Evolutionary conservation across 805 yeast genomes (phyloP), one percentile per base, ranked within the genome.

Genomic region (Lachancea waltii): DNA sequence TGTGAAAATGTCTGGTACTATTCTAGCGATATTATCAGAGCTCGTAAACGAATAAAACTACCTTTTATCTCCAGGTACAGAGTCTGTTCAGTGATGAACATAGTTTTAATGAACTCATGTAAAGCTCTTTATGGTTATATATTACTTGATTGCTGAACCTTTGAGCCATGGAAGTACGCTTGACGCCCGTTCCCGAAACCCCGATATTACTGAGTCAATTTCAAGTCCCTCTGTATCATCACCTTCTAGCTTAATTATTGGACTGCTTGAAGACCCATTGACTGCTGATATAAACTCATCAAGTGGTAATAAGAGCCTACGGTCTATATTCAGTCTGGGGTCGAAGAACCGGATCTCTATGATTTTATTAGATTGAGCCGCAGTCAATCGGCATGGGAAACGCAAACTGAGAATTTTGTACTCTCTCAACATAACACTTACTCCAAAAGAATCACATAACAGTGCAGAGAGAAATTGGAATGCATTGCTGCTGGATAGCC

Each of bases 311-410:
- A 36, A 28, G 26, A 43, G 48, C 5, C 35, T 15, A 4, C 45
- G 31, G 19, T 43, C 47, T 16, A 29, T 38, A 13, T 46, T 43
- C 4, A 45, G 26, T 5, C 26, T 35, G 5, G 45, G 17, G 32
- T 53, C 51, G 16, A 40, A 46, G 29, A 49, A 51, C 27, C 30
- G 38, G 3, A 54, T 19, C 19, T 44, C 35, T 7, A 53, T 16
- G 18, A 11, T 16, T 18, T 19, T 26, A 29, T 19, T 25, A 2
- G 29, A 34, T 4, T 42, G 35, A 14, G 27, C 18, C 5, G 13
- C 19, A 11, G 9, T 16, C n/a, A 14, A 13, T 9, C 31, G 25
- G 7, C 45, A 39, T 13, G 51, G 52, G 33, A 48, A 53, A 13
- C 50, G 23, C 16, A 45, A 21, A 25, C 38, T 24, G 9, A 56